A percentile compares a stretch with the other conserved stretches of the same genome.
phyloP scores from a whole-genome alignment of 2,329 filamentous ascomycete species.

The Pseudocercospora eumusae region DNA sequence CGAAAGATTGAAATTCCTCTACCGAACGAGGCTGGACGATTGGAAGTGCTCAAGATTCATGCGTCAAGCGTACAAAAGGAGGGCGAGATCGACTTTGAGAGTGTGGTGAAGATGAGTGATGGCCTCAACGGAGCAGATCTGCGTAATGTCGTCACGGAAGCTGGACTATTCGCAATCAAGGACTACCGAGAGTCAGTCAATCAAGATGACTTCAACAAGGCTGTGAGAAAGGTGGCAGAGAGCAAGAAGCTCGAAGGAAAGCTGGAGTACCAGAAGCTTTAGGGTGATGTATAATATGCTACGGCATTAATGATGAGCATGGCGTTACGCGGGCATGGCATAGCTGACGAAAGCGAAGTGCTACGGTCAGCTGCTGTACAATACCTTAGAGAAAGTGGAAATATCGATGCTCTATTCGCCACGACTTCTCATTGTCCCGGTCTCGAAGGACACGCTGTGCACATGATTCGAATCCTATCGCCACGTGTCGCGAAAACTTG shows the following conservation, averaged over 20 bases:
- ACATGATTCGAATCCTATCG: too few relatives aligned
- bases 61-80: slow-evolving; percentile 81
- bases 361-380: slow-evolving; percentile 3
- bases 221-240: slow-evolving; percentile 94
- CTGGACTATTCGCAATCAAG: slow-evolving; percentile 96
- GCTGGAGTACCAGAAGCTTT: slow-evolving; percentile 60
- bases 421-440: not conserved
- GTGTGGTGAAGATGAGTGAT: slow-evolving; percentile 99
- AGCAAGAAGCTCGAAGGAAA: slow-evolving; percentile 98
- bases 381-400: not conserved
- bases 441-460: too few relatives aligned
- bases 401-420: not conserved
- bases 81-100: slow-evolving; percentile 97
- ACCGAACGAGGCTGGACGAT: slow-evolving; percentile 90
- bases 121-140: slow-evolving; percentile 96
- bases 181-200: slow-evolving; percentile 94
- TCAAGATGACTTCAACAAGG: slow-evolving; percentile 99
- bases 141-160: slow-evolving; percentile 96
- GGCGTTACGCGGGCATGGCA: slow-evolving; percentile 18
- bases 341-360: not conserved
- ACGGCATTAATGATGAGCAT: slow-evolving; percentile 19
- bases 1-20: slow-evolving; percentile 97
- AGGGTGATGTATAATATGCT: slow-evolving; percentile 15
- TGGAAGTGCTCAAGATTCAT: slow-evolving; percentile 99
- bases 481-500: too few relatives aligned